These are phyloP conservation scores for Wickerhamomyces ciferrii DNA, from an alignment of 805 yeast species.

Conservation along the genomic window DNA sequence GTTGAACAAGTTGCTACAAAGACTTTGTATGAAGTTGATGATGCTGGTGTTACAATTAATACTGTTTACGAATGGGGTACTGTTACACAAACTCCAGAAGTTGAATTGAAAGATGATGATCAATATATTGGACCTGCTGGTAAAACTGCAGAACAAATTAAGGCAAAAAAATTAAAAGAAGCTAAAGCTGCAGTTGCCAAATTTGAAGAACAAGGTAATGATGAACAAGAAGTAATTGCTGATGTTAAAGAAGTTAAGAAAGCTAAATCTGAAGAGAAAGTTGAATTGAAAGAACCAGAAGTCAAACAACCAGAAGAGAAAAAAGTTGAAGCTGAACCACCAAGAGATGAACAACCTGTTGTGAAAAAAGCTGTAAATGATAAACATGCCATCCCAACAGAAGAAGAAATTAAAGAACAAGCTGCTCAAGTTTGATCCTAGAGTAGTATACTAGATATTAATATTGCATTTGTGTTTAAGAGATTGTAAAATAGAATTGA, in stretches of 20 bases:
- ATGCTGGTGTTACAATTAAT: conserved; percentile 19
- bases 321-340: neutral
- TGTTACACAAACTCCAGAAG: conserved; percentile 11
- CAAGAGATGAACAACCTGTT: neutral
- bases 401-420: neutral
- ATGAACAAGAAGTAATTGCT: no score
- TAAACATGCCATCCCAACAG: neutral
- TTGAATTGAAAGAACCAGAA: neutral
- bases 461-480: neutral
- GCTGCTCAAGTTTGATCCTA: neutral
- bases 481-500: neutral
- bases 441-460: neutral
- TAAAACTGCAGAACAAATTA: neutral
- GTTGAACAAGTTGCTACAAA: conserved; percentile 14
- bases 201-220: neutral
- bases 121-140: neutral
- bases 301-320: neutral
- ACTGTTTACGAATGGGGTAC: conserved; percentile 31
- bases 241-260: neutral
- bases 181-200: neutral
- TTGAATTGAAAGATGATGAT: neutral
- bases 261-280: neutral
- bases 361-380: neutral
- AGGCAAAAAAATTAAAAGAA: neutral
- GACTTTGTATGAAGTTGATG: conserved; percentile 22